Evolutionary conservation across 106 monocot species (phyloP).

Genomic region (Gastrodia elata): DNA sequence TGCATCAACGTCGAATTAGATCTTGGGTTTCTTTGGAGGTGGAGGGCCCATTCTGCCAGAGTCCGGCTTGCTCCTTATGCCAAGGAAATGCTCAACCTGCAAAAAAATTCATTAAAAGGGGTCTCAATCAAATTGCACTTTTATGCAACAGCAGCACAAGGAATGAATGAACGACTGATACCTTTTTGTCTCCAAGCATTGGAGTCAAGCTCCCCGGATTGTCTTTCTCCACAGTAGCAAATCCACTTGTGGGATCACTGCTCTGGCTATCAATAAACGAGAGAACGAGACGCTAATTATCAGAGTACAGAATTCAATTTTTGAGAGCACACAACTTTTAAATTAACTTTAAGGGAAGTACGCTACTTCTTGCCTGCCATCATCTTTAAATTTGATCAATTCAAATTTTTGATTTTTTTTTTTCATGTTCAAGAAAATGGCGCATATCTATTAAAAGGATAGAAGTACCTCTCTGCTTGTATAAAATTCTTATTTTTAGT

Average conservation of each 20-base stretch:
- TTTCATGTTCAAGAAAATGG: no score
- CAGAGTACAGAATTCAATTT: no score
- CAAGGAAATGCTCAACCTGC: conserved; percentile 94
- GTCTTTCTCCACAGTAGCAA: conserved; percentile 89
- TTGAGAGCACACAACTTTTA: no score
- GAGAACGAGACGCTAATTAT: neutral
- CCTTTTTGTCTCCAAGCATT: conserved; percentile 96
- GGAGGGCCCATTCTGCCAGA: conserved; percentile 37
- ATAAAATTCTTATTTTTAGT: no score
- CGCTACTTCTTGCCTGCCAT: no score
- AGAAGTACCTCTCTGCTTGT: no score
- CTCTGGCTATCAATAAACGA: conserved; percentile 58
- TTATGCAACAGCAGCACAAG: neutral
- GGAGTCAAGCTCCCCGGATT: conserved; percentile 85
- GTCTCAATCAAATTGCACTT: neutral
- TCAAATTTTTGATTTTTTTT: neutral
- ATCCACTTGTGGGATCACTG: conserved; percentile 88
- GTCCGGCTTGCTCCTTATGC: conserved; percentile 67
- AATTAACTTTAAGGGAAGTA: no score
- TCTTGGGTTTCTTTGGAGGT: conserved; percentile 63
- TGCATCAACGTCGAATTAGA: no score
- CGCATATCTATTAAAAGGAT: no score
- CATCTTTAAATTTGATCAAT: neutral
- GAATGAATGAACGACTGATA: no score
- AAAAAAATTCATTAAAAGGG: no score